These are phyloP conservation scores for Pyrenula aspistea DNA, from an alignment of 495 filamentous ascomycete genomes.

Conservation along the genomic window DNA sequence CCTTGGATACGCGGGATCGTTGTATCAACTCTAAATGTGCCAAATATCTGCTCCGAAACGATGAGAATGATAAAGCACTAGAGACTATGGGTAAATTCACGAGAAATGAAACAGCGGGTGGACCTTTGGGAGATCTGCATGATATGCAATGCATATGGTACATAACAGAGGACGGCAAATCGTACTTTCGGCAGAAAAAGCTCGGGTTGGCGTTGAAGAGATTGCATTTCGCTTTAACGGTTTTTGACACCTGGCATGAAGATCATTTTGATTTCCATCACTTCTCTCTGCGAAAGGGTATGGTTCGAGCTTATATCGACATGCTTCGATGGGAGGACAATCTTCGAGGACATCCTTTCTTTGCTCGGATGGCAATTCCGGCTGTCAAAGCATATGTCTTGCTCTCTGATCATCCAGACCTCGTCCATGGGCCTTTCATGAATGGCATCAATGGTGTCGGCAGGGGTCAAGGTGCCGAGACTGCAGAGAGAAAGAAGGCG, in stretches of 20 bases:
- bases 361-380: conserved; percentile 68
- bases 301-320: conserved; percentile 87
- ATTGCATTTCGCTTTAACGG: conserved; percentile 72
- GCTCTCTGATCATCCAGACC: conserved; percentile 63
- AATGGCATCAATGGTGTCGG: conserved; percentile 44
- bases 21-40: conserved; percentile 98
- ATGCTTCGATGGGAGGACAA: conserved; percentile 95
- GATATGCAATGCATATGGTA: conserved; percentile 99
- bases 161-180: conserved; percentile 86
- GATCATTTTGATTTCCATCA: conserved; percentile 99
- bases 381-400: conserved; percentile 71
- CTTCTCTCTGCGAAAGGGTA: conserved; percentile 90
- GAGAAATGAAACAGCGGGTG: conserved; percentile 75
- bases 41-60: conserved; percentile 91
- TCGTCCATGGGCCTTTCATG: conserved; percentile 42
- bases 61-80: conserved; percentile 74
- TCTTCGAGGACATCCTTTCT: conserved; percentile 86
- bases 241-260: conserved; percentile 95
- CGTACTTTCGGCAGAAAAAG: conserved; percentile 73
- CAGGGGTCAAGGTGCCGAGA: conserved; percentile 40
- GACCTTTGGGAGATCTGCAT: conserved; percentile 77
- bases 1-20: conserved; percentile 76
- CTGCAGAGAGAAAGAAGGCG: conserved; percentile 78
- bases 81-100: conserved; percentile 93
- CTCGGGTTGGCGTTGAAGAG: conserved; percentile 82